Conservation (phyloP, 225 moss, liverwort and hornwort species). For the Thuidium tamariscinum region DNA sequence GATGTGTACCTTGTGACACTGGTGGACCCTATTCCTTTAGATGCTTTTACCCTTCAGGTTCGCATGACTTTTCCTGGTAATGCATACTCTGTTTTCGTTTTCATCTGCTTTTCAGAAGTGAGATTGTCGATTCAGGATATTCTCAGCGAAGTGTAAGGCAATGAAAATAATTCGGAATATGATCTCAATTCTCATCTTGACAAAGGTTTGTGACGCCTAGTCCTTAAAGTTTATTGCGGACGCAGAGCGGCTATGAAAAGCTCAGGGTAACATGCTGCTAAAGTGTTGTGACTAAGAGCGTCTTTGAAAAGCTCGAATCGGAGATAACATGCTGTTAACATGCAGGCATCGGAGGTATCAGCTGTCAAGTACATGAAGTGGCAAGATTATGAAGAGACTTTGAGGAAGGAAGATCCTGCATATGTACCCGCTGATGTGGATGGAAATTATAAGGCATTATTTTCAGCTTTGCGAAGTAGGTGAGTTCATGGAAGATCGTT, state of each 20-base stretch:
- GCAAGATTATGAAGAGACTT: conserved; percentile 62
- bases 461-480: conserved; percentile 63
- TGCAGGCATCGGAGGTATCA: conserved; percentile 86
- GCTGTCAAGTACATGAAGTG: conserved; percentile 89
- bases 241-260: background rate
- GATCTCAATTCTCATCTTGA: background rate
- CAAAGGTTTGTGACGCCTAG: background rate
- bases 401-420: conserved; percentile 46
- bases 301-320: background rate
- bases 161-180: background rate
- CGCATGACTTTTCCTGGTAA: background rate
- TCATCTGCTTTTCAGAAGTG: background rate
- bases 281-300: background rate
- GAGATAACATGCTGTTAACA: background rate
- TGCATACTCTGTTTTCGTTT: background rate
- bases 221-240: background rate
- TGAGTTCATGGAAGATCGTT: conserved; percentile 8
- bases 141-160: background rate
- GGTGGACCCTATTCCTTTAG: conserved; percentile 74
- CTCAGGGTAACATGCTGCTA: background rate
- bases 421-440: conserved; percentile 61
- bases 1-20: conserved; percentile 93
- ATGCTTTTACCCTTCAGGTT: conserved; percentile 88
- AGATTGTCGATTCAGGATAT: background rate
- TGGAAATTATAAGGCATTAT: conserved; percentile 58